Evolutionary conservation across 1,284 basidiomycete species (phyloP).

Genomic region (Lignosus rhinocerotis): DNA sequence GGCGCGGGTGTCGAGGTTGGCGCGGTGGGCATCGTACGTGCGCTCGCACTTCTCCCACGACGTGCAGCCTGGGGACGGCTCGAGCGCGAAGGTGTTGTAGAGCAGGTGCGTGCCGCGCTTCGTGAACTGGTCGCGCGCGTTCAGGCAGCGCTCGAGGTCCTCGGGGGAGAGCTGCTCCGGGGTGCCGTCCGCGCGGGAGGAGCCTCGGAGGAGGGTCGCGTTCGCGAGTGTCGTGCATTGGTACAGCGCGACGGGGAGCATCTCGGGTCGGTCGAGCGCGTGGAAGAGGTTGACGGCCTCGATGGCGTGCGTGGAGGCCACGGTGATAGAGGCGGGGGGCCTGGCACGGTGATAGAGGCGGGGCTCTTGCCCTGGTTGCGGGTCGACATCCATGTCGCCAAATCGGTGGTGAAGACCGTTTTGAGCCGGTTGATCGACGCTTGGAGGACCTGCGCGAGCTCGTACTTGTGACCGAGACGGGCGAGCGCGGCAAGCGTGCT

Average conservation of each 20-base stretch:
- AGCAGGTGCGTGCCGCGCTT: background rate
- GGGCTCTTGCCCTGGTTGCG: background rate
- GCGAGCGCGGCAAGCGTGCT: background rate
- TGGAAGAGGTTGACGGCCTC: slow-evolving; percentile 10
- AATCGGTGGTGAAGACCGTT: background rate
- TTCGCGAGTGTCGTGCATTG: background rate
- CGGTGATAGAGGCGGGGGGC: too few species aligned
- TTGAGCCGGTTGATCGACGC: background rate
- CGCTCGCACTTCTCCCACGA: background rate
- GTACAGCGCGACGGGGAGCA: slow-evolving; percentile 3
- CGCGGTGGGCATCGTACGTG: background rate
- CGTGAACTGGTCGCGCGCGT: background rate
- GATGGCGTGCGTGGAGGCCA: background rate
- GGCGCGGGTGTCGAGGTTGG: background rate
- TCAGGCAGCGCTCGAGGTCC: background rate
- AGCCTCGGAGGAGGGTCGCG: background rate
- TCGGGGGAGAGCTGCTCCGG: background rate
- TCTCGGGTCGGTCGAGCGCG: background rate
- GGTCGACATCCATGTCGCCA: background rate
- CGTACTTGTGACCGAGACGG: slow-evolving; percentile 16
- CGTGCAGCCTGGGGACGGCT: background rate
- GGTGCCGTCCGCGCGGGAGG: background rate
- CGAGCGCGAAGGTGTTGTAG: background rate
- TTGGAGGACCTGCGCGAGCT: background rate
- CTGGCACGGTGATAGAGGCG: too few species aligned